These are phyloP conservation scores for Neurospora intermedia DNA, from an alignment of 495 filamentous ascomycete species.

Conservation along the genomic window DNA sequence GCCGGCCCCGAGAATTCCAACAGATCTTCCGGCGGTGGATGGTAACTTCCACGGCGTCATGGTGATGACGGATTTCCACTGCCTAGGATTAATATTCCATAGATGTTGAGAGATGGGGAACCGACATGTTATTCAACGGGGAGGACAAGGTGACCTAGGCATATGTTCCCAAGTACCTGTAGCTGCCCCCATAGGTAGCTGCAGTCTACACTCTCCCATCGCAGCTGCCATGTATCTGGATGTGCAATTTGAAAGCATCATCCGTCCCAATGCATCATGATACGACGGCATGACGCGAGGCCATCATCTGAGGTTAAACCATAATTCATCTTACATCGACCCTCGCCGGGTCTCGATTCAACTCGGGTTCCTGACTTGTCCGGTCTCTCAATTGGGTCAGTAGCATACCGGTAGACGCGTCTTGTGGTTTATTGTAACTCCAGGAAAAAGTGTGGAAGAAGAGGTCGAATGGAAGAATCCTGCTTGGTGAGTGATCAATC, in stretches of 20 bases:
- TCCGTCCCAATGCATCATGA: not conserved
- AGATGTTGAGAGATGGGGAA: not conserved
- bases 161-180: not conserved
- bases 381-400: not conserved
- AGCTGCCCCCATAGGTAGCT: not conserved
- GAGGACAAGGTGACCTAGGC: not conserved
- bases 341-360: not conserved
- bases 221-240: not conserved
- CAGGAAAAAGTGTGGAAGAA: not conserved
- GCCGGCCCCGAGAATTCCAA: conserved; percentile 15
- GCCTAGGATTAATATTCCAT: not conserved
- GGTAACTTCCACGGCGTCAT: conserved; percentile 10
- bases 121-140: not conserved
- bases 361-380: not conserved
- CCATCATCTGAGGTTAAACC: not conserved
- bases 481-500: not conserved
- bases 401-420: not conserved
- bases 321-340: not conserved
- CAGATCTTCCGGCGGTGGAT: conserved; percentile 5
- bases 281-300: not conserved
- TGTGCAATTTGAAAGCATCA: not conserved
- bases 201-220: not conserved
- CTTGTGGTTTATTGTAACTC: not conserved
- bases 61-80: not conserved
- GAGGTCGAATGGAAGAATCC: too few species aligned